Evolutionary conservation across 208 protist species (phyloP), one percentile per base, ranked within the genome.

Genomic region (Acanthamoeba royreba): DNA sequence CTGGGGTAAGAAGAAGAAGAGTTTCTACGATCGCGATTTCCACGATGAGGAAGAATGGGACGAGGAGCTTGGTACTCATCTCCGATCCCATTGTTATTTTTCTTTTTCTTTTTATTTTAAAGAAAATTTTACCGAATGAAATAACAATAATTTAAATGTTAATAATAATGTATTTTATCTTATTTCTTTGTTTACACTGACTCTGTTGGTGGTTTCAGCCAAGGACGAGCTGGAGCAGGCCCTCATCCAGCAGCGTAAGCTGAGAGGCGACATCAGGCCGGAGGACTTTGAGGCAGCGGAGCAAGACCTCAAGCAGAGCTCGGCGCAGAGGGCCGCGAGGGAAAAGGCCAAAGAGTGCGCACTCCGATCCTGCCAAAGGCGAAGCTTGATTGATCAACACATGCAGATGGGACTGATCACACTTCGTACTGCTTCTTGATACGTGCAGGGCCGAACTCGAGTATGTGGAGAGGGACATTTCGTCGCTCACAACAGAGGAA

Each of bases 161-260:
- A 8, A 5, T 42, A 8, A n/a, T n/a, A n/a, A n/a, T n/a, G n/a
- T n/a, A n/a, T n/a, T n/a, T n/a, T n/a, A n/a, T n/a, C n/a, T n/a
- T n/a, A n/a, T n/a, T n/a, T n/a, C n/a, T n/a, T n/a, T n/a, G n/a
- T n/a, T n/a, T n/a, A n/a, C n/a, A n/a, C n/a, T n/a, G n/a, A n/a
- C n/a, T n/a, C n/a, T n/a, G n/a, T n/a, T n/a, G n/a, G n/a, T n/a
- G n/a, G n/a, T n/a, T 61, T 13, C 49, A 88, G 79, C 79, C 49
- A 61, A 88, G 79, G 79, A 88, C n/a, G 79, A 88, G 35, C 40
- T 88, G 79, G 79, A 88, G 79, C 79, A 88, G 47, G 79, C 79
- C n/a, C 43, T 88, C 33, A 61, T 61, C 40, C 79, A 88, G 31
- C 79, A 88, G 22, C 52, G 43, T 31, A 88, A 61, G 49, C 13